phyloP scores from a whole-genome alignment of 2,329 filamentous ascomycete genomes.

The Keithomyces neogunnii region DNA sequence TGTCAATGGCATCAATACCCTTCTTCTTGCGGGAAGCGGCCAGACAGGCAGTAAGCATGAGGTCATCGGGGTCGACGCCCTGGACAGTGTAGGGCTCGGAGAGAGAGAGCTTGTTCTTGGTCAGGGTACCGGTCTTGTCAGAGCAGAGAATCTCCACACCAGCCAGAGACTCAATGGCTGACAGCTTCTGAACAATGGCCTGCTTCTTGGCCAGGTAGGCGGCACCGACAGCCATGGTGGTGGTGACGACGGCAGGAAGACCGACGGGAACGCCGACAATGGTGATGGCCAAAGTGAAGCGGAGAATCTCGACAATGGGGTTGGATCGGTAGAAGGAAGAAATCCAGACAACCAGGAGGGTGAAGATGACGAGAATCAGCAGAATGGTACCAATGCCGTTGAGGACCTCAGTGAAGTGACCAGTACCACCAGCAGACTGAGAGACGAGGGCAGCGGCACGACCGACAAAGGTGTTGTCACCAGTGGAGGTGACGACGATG shows the following conservation, averaged over 20 bases:
- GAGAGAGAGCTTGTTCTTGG: slow-evolving; percentile 88
- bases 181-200: slow-evolving; percentile 88
- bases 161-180: slow-evolving; percentile 83
- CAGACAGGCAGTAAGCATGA: slow-evolving; percentile 87
- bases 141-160: slow-evolving; percentile 89
- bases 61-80: slow-evolving; percentile 76
- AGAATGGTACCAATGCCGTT: slow-evolving; percentile 79
- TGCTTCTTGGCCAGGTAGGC: slow-evolving; percentile 87
- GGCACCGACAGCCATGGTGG: slow-evolving; percentile 89
- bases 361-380: slow-evolving; percentile 70
- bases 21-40: slow-evolving; percentile 92
- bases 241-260: slow-evolving; percentile 88
- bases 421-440: slow-evolving; percentile 62
- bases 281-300: slow-evolving; percentile 81
- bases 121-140: slow-evolving; percentile 79
- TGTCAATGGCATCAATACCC: slow-evolving; percentile 91
- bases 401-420: slow-evolving; percentile 87
- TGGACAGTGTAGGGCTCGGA: slow-evolving; percentile 75
- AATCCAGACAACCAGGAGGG: slow-evolving; percentile 76
- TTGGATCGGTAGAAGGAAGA: slow-evolving; percentile 85
- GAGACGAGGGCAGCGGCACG: slow-evolving; percentile 80
- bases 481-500: slow-evolving; percentile 73
- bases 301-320: slow-evolving; percentile 66
- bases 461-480: slow-evolving; percentile 86
- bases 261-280: slow-evolving; percentile 90